Evolutionary conservation across 179 eudicot species (phyloP), one percentile per base, ranked within the genome.

Genomic region (Pouteria campechiana): DNA sequence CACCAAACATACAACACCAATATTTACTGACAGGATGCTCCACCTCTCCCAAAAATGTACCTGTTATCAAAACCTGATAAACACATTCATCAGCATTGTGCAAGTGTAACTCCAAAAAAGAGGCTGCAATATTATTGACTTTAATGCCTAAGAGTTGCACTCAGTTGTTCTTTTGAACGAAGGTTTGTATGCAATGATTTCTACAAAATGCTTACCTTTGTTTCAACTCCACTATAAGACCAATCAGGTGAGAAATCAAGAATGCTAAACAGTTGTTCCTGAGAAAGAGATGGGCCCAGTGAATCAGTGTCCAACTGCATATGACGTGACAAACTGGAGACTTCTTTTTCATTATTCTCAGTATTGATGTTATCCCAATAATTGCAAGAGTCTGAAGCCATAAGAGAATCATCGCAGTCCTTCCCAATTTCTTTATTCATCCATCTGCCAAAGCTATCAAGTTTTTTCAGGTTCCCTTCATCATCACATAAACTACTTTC

Each of bases 1-100:
- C 86, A 50, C 86, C 92, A 58, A 81, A 81, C 92, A 81, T 78
- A 60, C 78, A 71, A 20, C 79, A 63, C 82, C 79, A 81, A 11
- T 39, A 55, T 29, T 48, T 52, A 52, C 51, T 68, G 38, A 20
- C 58, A 18, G 64, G 43, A 34, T 56, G 70, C 6, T 52, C 50
- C 32, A 46, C 62, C 35, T 58, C 56, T 44, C 64, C 72, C 65
- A 76, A 48, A 54, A 76, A 76, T 13, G 45, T 69, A 45, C 83
- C 83, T 15, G 68, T 56, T 29, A 73, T 63, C 34, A 59, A 53
- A 36, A 76, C 79, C 83, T 76, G 57, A 17, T 12, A 12, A 17
- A 36, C 35, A 37, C 30, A 7, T 9, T 8, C 16, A 48, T n/a
- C 17, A 20, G 22, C 12, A 17, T 22, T n/a, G 25, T 9, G 32